These are phyloP conservation scores for Pseudogymnoascus sp. DNA, from an alignment of 2,329 filamentous ascomycete species.

Conservation along the genomic window DNA sequence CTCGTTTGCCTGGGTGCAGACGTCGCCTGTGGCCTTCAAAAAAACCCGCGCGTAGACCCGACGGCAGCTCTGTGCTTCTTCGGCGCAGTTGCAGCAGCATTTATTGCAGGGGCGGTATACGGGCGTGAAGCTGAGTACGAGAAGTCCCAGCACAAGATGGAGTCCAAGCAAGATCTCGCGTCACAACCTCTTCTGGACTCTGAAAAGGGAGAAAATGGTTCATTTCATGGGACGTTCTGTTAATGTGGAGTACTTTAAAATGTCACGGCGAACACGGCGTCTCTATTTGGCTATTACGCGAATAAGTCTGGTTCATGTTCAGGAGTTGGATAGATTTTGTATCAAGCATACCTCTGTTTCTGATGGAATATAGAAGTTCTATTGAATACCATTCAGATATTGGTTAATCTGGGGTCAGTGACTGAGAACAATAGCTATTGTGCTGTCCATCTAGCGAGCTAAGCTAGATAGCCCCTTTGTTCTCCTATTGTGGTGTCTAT, in stretches of 20 bases:
- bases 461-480: background rate
- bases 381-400: background rate
- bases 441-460: background rate
- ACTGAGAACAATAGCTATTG: background rate
- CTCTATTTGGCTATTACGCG: background rate
- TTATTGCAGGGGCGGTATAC: background rate
- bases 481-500: background rate
- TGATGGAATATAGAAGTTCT: background rate
- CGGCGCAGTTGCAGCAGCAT: background rate
- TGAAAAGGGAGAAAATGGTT: background rate
- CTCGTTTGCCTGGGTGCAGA: background rate
- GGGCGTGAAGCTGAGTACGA: background rate
- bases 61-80: background rate
- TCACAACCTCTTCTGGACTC: background rate
- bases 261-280: background rate
- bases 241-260: background rate
- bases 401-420: background rate
- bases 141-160: background rate
- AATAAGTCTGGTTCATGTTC: background rate
- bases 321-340: background rate
- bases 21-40: background rate
- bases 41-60: background rate
- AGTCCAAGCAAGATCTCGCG: background rate
- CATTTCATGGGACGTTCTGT: background rate
- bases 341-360: background rate